Percentiles rank a stretch among this genome's conserved stretches.
Conservation (phyloP, 257 asterid species). For the Nemophila menziesii region DNA sequence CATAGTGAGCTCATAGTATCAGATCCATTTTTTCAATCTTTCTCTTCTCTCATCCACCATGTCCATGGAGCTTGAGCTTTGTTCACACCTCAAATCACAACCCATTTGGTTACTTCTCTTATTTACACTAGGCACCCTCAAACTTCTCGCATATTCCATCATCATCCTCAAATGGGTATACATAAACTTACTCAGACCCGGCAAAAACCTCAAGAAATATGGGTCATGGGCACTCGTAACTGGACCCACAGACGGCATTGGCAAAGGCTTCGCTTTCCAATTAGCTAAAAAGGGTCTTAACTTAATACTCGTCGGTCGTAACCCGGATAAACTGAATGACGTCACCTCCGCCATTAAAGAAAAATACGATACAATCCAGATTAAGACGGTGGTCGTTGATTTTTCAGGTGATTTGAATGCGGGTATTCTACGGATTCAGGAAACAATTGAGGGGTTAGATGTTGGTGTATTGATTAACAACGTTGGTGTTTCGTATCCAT, state of each 20-base stretch:
- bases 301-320: slow-evolving; percentile 68
- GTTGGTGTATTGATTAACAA: slow-evolving; percentile 76
- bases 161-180: slow-evolving; percentile 51
- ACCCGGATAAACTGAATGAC: slow-evolving; percentile 61
- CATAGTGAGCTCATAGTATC: neutral
- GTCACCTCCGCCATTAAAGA: slow-evolving; percentile 43
- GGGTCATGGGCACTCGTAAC: slow-evolving; percentile 96
- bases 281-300: slow-evolving; percentile 67
- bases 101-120: slow-evolving; percentile 60
- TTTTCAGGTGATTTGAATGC: slow-evolving; percentile 72
- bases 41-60: slow-evolving; percentile 3
- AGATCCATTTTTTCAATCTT: slow-evolving; percentile 13
- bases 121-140: slow-evolving; percentile 35
- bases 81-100: slow-evolving; percentile 60
- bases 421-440: slow-evolving; percentile 62
- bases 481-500: slow-evolving; percentile 87
- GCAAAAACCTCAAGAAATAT: slow-evolving; percentile 77
- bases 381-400: slow-evolving; percentile 73
- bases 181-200: slow-evolving; percentile 69
- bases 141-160: slow-evolving; percentile 27
- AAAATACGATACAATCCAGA: slow-evolving; percentile 53
- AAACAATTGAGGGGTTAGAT: slow-evolving; percentile 57
- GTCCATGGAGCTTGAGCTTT: slow-evolving; percentile 55
- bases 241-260: slow-evolving; percentile 97
- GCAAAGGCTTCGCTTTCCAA: slow-evolving; percentile 81